Evolutionary conservation across 345 rosid genomes (phyloP).

Genomic region (Erucastrum elatum): DNA sequence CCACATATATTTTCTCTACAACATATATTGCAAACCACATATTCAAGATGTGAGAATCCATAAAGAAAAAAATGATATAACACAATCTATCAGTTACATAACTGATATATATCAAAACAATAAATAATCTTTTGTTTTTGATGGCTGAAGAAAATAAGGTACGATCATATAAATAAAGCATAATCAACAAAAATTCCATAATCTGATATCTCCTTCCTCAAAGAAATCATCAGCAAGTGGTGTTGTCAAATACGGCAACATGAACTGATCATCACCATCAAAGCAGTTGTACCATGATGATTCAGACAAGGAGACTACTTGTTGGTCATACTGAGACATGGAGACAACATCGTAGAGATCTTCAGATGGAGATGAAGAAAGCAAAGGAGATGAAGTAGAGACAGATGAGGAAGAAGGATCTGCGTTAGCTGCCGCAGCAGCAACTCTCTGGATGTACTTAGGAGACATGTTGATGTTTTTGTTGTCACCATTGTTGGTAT

Average conservation of each 20-base stretch:
- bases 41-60: slow-evolving; percentile 7
- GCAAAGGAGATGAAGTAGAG: slow-evolving; percentile 46
- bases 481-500: slow-evolving; percentile 21
- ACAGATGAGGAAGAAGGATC: slow-evolving; percentile 39
- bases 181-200: slow-evolving; percentile 81
- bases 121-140: neutral
- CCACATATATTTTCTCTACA: slow-evolving; percentile 8
- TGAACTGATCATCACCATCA: slow-evolving; percentile 59
- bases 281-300: slow-evolving; percentile 53
- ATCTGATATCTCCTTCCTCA: slow-evolving; percentile 67
- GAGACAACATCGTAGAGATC: slow-evolving; percentile 50
- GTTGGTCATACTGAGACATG: slow-evolving; percentile 41
- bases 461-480: slow-evolving; percentile 37
- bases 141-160: slow-evolving; percentile 13
- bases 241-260: slow-evolving; percentile 42
- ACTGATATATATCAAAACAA: slow-evolving; percentile 27
- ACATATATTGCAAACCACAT: neutral
- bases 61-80: neutral
- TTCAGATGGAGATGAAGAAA: slow-evolving; percentile 47
- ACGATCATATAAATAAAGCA: neutral
- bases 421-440: slow-evolving; percentile 36
- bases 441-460: slow-evolving; percentile 42
- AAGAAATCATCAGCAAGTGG: slow-evolving; percentile 54
- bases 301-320: slow-evolving; percentile 43
- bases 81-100: slow-evolving; percentile 24